A percentile compares a stretch with the other conserved stretches of the same genome.
Evolutionary conservation across 2,329 filamentous ascomycete genomes (phyloP).

Genomic region (Lecanosticta acicola): DNA sequence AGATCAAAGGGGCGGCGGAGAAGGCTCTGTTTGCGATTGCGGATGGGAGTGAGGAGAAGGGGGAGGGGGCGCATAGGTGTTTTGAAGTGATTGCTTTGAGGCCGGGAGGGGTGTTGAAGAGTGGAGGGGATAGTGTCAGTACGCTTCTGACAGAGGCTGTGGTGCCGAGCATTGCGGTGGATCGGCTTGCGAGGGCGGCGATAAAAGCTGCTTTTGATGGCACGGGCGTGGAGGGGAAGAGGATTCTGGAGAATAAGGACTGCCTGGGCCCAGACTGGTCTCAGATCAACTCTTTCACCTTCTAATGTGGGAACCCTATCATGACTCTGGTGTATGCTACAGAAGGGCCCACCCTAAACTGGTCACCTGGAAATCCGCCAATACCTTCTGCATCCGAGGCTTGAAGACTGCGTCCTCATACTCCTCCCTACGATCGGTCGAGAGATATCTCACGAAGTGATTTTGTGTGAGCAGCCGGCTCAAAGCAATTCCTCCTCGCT

Average conservation of each 20-base stretch:
- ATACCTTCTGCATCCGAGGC: too few species aligned
- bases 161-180: conserved; percentile 29
- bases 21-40: conserved; percentile 32
- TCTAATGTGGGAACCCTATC: background rate
- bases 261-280: conserved; percentile 35
- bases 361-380: too few species aligned
- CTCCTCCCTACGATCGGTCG: too few species aligned
- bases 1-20: conserved; percentile 36
- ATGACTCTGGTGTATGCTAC: too few species aligned
- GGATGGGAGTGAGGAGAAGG: conserved; percentile 25
- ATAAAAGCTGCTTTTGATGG: conserved; percentile 29
- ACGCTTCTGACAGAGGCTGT: conserved; percentile 29
- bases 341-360: too few species aligned
- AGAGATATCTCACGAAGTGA: too few species aligned
- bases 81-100: conserved; percentile 34
- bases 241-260: conserved; percentile 34
- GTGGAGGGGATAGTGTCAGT: conserved; percentile 27
- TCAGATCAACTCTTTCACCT: conserved; percentile 24
- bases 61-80: conserved; percentile 26
- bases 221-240: conserved; percentile 25
- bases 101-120: conserved; percentile 29
- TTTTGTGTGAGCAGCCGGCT: too few species aligned
- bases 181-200: conserved; percentile 28
- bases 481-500: too few species aligned
- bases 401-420: too few species aligned